Base-by-base conservation (phyloP, 2,329 filamentous ascomycete genomes). In the Sclerotinia glacialis region DNA sequence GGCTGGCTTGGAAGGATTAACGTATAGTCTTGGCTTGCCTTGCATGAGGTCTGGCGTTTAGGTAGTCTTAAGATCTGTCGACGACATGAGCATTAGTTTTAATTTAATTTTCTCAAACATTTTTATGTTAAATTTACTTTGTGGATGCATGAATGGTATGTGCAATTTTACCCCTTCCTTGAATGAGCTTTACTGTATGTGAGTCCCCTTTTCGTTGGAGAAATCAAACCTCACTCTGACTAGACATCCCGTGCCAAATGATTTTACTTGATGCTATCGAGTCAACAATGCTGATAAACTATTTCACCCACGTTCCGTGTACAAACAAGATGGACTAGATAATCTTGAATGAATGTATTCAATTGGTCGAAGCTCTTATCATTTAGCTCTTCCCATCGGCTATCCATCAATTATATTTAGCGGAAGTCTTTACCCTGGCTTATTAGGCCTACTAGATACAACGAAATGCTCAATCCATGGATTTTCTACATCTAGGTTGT, bases 281-380 rank as follows among this genome's bases (percentile, higher is more conserved):
- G 49, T 64, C 61, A 64, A 64, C 60, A 42, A 34, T 21, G 18
- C 49, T 52, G 50, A 59, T 46, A 59, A 26, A 46, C 18, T 46
- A 46, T 40, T 28, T 21, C 31, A 34, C 52, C 56, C 53, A 60
- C 62, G 40, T 54, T 64, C 52, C 34, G 49, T 47, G 37, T 60
- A 65, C 26, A 23, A 26, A 9, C 16, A 16, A 44, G 26, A 62
- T 14, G 42, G 4, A 26, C 23, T 14, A 31, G 26, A 34, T 26
- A 31, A 44, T 49, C 34, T 26, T 18, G 54, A 56, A 66, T 53
- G 16, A 26, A 7, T 21, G 31, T 11, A 8, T 8, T 28, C 67
- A 31, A 71, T 69, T 71, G 61, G 70, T 47, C 52, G 42, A 68
- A 70, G 70, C 69, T 71, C 70, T 71, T 71, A 71, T 71, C 70